Conservation (phyloP, 495 filamentous ascomycete species). For the Penicillium goetzii region DNA sequence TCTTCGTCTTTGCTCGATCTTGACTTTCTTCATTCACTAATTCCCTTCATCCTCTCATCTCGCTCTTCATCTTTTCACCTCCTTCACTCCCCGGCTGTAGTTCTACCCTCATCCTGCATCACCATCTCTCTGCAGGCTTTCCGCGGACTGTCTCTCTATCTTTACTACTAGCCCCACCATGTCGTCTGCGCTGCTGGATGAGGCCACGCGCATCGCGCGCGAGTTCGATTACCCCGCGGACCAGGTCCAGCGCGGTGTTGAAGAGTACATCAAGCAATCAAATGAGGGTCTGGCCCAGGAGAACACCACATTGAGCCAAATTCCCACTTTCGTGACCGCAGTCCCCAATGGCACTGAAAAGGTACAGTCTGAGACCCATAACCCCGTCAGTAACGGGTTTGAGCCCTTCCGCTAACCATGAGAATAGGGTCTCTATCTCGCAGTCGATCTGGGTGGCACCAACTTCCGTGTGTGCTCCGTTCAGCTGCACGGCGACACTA, state of each 20-base stretch:
- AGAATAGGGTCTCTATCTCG: slow-evolving; percentile 84
- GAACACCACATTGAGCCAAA: slow-evolving; percentile 84
- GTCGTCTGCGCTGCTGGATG: slow-evolving; percentile 62
- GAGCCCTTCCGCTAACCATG: slow-evolving; percentile 1
- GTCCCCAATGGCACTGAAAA: slow-evolving; percentile 98
- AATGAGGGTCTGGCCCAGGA: slow-evolving; percentile 81
- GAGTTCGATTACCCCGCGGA: slow-evolving; percentile 86
- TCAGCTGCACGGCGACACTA: slow-evolving; percentile 86
- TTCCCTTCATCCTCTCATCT: slow-evolving; percentile 14
- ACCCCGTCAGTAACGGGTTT: neutral
- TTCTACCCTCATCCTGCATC: neutral
- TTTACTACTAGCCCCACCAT: slow-evolving; percentile 29
- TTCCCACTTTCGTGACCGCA: slow-evolving; percentile 92
- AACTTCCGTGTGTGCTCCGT: slow-evolving; percentile 98
- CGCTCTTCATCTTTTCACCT: slow-evolving; percentile 12
- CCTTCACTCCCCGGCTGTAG: slow-evolving; percentile 11
- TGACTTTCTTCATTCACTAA: slow-evolving; percentile 14
- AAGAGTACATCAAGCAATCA: slow-evolving; percentile 85
- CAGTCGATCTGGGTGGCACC: slow-evolving; percentile 94
- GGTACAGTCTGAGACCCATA: slow-evolving; percentile 35
- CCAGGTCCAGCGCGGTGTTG: slow-evolving; percentile 76
- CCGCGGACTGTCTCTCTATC: slow-evolving; percentile 5
- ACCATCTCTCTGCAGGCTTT: neutral
- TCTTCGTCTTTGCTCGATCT: slow-evolving; percentile 18
- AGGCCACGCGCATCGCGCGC: slow-evolving; percentile 75